Evolutionary conservation across 164 flowering plant genomes (phyloP).

Genomic region (Berberis thunbergii): DNA sequence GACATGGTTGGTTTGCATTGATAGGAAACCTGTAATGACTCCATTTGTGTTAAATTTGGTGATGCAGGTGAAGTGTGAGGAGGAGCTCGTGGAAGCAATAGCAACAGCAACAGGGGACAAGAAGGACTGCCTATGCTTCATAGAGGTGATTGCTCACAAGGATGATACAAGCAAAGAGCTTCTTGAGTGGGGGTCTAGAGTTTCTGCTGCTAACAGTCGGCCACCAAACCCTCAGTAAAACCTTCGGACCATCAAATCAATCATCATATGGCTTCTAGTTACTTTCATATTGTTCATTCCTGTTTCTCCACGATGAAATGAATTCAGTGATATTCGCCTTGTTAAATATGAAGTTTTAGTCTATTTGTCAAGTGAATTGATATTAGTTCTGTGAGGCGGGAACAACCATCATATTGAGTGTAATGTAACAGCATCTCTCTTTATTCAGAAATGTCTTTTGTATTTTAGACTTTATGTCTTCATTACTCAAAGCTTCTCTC

Average conservation of each 20-base stretch:
- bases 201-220: slow-evolving; percentile 16
- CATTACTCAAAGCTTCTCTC: no score
- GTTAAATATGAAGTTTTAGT: no score
- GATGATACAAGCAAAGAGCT: not conserved
- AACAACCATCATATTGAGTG: no score
- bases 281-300: no score
- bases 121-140: not conserved
- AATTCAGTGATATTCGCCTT: no score
- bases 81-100: not conserved
- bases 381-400: no score
- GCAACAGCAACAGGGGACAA: not conserved
- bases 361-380: no score
- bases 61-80: not conserved
- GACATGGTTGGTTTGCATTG: not conserved
- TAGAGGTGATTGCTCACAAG: not conserved
- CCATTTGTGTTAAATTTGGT: not conserved
- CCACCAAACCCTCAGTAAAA: slow-evolving; percentile 68
- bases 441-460: no score
- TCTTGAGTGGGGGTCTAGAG: not conserved
- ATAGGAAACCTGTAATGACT: not conserved
- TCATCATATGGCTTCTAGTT: no score
- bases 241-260: not conserved
- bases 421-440: no score
- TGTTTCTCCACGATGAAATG: no score
- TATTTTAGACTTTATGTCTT: no score